A percentile compares a stretch with the other conserved stretches of the same genome.
Evolutionary conservation across 768 basidiomycete genomes (phyloP).

Genomic region (Trichaptum fuscoviolaceum): DNA sequence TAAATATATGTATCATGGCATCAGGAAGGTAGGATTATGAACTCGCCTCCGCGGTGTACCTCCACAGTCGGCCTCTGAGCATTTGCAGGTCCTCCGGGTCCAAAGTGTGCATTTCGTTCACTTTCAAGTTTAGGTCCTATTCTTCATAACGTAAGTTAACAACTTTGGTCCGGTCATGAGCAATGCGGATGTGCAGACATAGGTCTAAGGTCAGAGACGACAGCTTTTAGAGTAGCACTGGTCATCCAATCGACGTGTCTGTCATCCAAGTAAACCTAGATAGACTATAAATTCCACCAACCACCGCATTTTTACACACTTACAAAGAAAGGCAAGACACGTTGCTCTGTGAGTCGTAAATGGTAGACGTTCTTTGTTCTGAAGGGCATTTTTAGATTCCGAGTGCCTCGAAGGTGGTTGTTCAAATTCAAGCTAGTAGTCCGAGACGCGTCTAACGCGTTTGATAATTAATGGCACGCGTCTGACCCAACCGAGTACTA

Average conservation of each 20-base stretch:
- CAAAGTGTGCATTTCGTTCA: constrained; percentile 45
- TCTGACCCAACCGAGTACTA: too few relatives aligned
- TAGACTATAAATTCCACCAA: constrained; percentile 11
- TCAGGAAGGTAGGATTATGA: constrained; percentile 7
- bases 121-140: constrained; percentile 61
- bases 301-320: constrained; percentile 1
- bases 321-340: constrained; percentile 77
- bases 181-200: constrained; percentile 35
- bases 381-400: constrained; percentile 49
- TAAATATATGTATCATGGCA: background rate
- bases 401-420: too few relatives aligned
- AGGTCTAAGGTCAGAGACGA: constrained; percentile 74
- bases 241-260: constrained; percentile 90
- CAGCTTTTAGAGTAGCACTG: constrained; percentile 70
- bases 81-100: constrained; percentile 34
- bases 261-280: constrained; percentile 80
- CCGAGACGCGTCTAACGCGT: background rate
- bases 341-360: constrained; percentile 68
- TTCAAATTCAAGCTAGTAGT: background rate
- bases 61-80: constrained; percentile 70
- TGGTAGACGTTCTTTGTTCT: constrained; percentile 74
- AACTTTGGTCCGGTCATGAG: background rate
- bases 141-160: constrained; percentile 30
- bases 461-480: too few relatives aligned
- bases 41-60: constrained; percentile 77